Evolutionary conservation across 768 basidiomycete species (phyloP).

Genomic region (Trametes punicea): DNA sequence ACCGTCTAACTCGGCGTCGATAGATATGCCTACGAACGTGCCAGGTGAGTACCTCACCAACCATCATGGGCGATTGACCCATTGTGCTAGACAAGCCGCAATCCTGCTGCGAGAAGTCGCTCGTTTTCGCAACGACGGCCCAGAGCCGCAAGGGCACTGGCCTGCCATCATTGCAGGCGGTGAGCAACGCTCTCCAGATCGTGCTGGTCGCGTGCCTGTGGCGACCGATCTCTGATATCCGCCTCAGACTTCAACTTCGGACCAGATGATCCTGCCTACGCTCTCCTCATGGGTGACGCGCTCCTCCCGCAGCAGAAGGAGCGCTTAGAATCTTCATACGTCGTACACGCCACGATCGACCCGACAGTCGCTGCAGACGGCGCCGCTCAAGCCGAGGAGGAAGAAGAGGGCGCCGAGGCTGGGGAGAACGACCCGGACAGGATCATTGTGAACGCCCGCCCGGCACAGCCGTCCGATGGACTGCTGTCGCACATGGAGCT

Average conservation of each 20-base stretch:
- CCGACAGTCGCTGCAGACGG: slow-evolving; percentile 39
- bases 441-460: slow-evolving; percentile 71
- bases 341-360: slow-evolving; percentile 71
- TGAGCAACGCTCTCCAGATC: slow-evolving; percentile 30
- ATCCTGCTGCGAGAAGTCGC: slow-evolving; percentile 67
- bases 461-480: slow-evolving; percentile 58
- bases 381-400: slow-evolving; percentile 31
- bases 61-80: background rate
- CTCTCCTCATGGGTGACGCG: slow-evolving; percentile 62
- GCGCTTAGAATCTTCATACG: slow-evolving; percentile 56
- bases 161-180: slow-evolving; percentile 85
- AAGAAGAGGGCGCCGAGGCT: slow-evolving; percentile 41
- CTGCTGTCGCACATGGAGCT: slow-evolving; percentile 63
- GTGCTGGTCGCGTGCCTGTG: background rate
- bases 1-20: slow-evolving; percentile 7
- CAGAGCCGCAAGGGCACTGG: slow-evolving; percentile 47
- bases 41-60: slow-evolving; percentile 42
- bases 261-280: slow-evolving; percentile 80
- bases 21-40: slow-evolving; percentile 80
- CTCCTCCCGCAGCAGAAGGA: slow-evolving; percentile 54
- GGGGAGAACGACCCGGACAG: slow-evolving; percentile 59
- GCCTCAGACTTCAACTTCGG: slow-evolving; percentile 83
- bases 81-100: slow-evolving; percentile 59
- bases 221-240: background rate
- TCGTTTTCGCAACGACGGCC: slow-evolving; percentile 48